Percentiles rank a stretch among this genome's conserved stretches.
phyloP scores from a whole-genome alignment of 257 asterid species.

The Orobanche coerulescens region DNA sequence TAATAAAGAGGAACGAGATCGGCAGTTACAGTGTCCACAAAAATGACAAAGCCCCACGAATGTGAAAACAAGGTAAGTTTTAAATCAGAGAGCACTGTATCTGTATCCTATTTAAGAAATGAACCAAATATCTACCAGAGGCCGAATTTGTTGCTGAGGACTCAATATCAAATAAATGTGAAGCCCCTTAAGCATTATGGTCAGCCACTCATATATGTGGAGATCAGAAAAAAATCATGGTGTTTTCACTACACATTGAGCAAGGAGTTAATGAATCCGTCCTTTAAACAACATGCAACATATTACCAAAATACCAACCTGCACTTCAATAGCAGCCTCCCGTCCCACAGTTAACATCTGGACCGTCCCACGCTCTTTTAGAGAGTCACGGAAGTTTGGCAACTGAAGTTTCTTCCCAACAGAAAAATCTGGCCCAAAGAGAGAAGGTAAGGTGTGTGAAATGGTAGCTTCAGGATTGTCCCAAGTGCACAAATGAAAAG shows the following conservation, averaged over 20 bases:
- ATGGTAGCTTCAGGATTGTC: constrained; percentile 51
- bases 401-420: constrained; percentile 78
- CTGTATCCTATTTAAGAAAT: background rate
- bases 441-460: constrained; percentile 57
- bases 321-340: constrained; percentile 95
- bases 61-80: background rate
- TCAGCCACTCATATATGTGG: background rate
- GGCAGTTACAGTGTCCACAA: background rate
- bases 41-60: background rate
- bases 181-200: background rate
- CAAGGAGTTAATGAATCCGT: constrained; percentile 9
- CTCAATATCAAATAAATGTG: background rate
- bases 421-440: constrained; percentile 84
- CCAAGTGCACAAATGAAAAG: constrained; percentile 65
- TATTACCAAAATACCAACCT: constrained; percentile 47
- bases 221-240: constrained; percentile 11
- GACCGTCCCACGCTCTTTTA: constrained; percentile 80
- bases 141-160: background rate
- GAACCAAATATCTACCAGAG: background rate
- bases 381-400: constrained; percentile 89
- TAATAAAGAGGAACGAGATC: background rate
- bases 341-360: constrained; percentile 97
- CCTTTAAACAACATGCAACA: constrained; percentile 9
- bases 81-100: background rate
- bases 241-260: background rate